Evolutionary conservation across 352 stramenopile genomes (phyloP).

Genomic region (Globisporangium lucens): DNA sequence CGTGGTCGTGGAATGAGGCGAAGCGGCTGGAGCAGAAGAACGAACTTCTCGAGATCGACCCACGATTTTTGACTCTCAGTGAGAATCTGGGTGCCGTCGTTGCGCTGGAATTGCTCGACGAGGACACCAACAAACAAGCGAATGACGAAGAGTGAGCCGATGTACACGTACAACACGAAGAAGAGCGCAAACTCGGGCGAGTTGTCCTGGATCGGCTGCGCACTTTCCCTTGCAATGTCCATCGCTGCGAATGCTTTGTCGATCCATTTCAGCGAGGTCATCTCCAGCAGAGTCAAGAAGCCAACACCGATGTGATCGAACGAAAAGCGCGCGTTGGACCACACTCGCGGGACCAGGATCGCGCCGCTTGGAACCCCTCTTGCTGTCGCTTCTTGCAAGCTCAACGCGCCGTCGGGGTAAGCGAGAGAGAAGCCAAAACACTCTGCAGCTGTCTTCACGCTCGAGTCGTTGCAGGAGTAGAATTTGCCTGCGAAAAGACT

Average conservation of each 20-base stretch:
- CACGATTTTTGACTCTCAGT: slow-evolving; percentile 77
- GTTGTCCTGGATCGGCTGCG: slow-evolving; percentile 50
- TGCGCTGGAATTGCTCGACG: slow-evolving; percentile 81
- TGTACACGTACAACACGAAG: slow-evolving; percentile 75
- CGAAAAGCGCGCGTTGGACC: slow-evolving; percentile 69
- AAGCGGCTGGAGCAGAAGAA: slow-evolving; percentile 63
- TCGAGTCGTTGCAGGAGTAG: slow-evolving; percentile 62
- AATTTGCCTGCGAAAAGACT: slow-evolving; percentile 66
- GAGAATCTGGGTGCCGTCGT: slow-evolving; percentile 79
- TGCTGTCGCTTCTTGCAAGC: slow-evolving; percentile 47
- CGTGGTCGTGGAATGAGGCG: slow-evolving; percentile 48
- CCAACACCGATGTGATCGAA: slow-evolving; percentile 70
- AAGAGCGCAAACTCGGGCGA: slow-evolving; percentile 51
- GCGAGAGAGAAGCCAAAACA: slow-evolving; percentile 61
- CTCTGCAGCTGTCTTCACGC: slow-evolving; percentile 28
- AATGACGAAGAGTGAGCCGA: slow-evolving; percentile 77
- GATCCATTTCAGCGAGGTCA: slow-evolving; percentile 81
- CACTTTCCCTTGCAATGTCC: slow-evolving; percentile 49
- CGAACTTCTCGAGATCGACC: slow-evolving; percentile 80
- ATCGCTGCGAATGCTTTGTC: slow-evolving; percentile 77
- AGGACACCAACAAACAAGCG: slow-evolving; percentile 77
- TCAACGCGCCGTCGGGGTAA: slow-evolving; percentile 42
- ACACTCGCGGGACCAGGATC: slow-evolving; percentile 59
- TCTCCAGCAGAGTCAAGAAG: slow-evolving; percentile 69
- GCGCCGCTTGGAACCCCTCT: slow-evolving; percentile 29